Conservation (phyloP, 179 eudicot genomes). For the Gypsophila paniculata region DNA sequence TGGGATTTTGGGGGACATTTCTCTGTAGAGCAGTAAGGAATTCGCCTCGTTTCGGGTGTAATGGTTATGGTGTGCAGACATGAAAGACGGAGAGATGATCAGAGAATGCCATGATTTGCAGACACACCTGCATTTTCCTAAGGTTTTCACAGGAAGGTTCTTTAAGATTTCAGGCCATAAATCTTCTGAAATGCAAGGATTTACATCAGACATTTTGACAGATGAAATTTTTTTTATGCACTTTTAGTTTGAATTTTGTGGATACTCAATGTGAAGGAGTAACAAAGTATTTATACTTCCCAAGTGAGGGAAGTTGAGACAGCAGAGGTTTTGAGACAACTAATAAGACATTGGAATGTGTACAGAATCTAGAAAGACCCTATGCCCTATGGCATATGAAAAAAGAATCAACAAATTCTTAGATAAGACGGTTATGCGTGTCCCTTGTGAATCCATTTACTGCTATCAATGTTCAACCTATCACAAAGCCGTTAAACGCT, state of each 20-base stretch:
- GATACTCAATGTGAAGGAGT: no score
- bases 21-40: background rate
- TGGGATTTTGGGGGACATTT: background rate
- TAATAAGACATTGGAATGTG: no score
- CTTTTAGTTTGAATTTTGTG: no score
- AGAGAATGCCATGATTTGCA: conserved; percentile 17
- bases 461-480: no score
- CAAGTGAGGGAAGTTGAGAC: no score
- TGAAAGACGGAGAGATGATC: conserved; percentile 14
- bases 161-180: conserved; percentile 11
- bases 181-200: background rate
- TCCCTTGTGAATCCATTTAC: no score
- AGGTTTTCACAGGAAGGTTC: conserved; percentile 7
- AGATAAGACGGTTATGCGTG: no score
- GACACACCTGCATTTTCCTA: conserved; percentile 16
- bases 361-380: no score
- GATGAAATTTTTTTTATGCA: background rate
- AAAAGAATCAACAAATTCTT: no score
- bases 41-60: conserved; percentile 14
- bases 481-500: no score
- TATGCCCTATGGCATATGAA: no score
- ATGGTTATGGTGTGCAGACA: conserved; percentile 4
- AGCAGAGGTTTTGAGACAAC: no score
- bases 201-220: conserved; percentile 19
- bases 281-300: background rate